Evolutionary conservation across 2,329 filamentous ascomycete genomes (phyloP), one percentile per base, ranked within the genome.

Genomic region (Didymosphaeria variabile): DNA sequence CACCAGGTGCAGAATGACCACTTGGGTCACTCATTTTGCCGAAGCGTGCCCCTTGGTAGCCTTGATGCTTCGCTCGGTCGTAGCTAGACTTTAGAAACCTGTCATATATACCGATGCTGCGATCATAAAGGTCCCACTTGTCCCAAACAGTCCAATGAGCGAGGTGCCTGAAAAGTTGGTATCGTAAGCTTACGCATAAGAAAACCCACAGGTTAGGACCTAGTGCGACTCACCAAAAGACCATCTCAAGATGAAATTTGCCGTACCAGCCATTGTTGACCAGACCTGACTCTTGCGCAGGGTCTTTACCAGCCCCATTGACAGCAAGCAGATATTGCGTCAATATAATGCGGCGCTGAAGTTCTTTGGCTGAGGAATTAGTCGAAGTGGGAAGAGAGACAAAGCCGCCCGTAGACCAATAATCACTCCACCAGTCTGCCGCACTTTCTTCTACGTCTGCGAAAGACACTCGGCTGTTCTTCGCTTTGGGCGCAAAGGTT

Each of bases 11-110:
- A 50, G 82, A 85, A 12, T 83, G 79, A 29, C 86, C 85, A 0
- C 80, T 82, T 0, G 85, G 84, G 68, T 87, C 86, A 10, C 81
- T 85, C 85, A 87, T 87, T 68, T 88, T 85, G 2, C 82, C 82
- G 72, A 82, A 80, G 32, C 86, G 54, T 67, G 83, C 83, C 70
- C 79, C 79, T 17, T 71, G 54, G 61, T 80, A 80, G 32, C 79
- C 79, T 63, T 80, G 79, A 5, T 71, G 57, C 15, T 61, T 29
- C 0, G 79, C 79, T 10, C 79, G 69, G 5, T 73, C 69, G n/a
- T 76, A 69, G 36, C 75, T 79, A 6, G 73, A 72, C 0, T 69
- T 62, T 0, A 80, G 80, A 57, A 86, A 85, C n/a, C 79, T 79
- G 6, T 74, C 66, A 67, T 87, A 87, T 3, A 81, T 79, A 15